Evolutionary conservation across 1,139 yeast species (phyloP), one percentile per base, ranked within the genome.

Genomic region (Hansenula lynferdii): DNA sequence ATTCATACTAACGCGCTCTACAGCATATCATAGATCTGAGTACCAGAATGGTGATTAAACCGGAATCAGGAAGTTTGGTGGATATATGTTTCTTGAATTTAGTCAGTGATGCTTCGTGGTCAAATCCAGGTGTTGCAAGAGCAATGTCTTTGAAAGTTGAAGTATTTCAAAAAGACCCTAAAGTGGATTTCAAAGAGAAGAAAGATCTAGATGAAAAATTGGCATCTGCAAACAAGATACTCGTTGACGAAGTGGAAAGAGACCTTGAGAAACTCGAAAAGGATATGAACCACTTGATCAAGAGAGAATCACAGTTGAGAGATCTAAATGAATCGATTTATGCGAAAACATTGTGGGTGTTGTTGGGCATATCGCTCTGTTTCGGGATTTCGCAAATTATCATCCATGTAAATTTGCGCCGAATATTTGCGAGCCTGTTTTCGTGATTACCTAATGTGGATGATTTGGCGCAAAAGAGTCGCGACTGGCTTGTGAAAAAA

Each of bases 61-160:
- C 50, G 4, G 36, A 20, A 12, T n/a, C 25, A 7, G 20, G 28
- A 5, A 27, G 42, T 1, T 15, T 31, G 2, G 35, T 48, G n/a
- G 51, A 48, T 12, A 33, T 52, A 4, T 52, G 57, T 37, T 37
- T 51, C 4, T 23, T 34, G 10, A 52, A 52, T 36, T n/a, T 24
- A 12, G 43, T 47, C 12, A 45, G 49, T 12, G 54, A 50, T 41
- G 50, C 53, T 24, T 51, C 56, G n/a, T 50, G 56, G 56, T 16
- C 41, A 4, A 39, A 41, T 23, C 31, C 36, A n/a, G 46, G 43
- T 6, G 32, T 28, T 10, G 19, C 37, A 9, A 37, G 46, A 24
- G 40, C 28, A 16, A 20, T 46, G 6, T 5, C 39, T 1, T 12
- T 46, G 12, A 24, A 26, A 6, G 18, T 44, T 19, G 27, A 30